Evolutionary conservation across 306 rosid genomes (phyloP).

Genomic region (Cucumis hystrix): DNA sequence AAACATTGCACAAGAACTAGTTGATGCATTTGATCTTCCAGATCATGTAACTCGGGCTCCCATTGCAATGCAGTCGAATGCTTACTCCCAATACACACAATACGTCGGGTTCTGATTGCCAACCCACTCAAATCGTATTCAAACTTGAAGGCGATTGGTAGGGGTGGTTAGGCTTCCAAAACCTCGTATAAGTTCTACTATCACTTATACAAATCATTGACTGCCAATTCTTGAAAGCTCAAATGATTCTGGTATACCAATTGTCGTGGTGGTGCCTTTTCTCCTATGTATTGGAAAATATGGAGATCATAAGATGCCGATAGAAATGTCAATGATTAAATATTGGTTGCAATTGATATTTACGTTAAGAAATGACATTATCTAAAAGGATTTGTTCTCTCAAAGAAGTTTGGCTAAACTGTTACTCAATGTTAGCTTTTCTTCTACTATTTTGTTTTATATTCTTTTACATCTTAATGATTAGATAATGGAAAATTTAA

Average conservation of each 20-base stretch:
- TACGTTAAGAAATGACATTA: not conserved
- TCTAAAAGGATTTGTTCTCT: not conserved
- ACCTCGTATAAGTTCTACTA: not conserved
- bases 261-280: not conserved
- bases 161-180: not conserved
- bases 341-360: not conserved
- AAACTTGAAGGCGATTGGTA: not conserved
- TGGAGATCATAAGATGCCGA: not conserved
- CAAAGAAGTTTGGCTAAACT: too few relatives aligned
- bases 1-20: conserved; percentile 70
- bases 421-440: too few relatives aligned
- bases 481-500: too few relatives aligned
- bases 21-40: conserved; percentile 81
- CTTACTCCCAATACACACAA: conserved; percentile 76
- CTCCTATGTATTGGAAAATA: not conserved
- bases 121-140: not conserved
- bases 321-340: not conserved
- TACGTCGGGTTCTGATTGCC: conserved; percentile 46
- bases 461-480: too few relatives aligned
- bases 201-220: not conserved
- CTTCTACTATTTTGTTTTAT: too few relatives aligned
- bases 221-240: not conserved
- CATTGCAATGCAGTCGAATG: conserved; percentile 68
- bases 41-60: conserved; percentile 77
- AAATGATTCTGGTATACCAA: not conserved